These are phyloP conservation scores for Arthrinium phaeospermum DNA, from an alignment of 2,329 filamentous ascomycete species.

Conservation along the genomic window DNA sequence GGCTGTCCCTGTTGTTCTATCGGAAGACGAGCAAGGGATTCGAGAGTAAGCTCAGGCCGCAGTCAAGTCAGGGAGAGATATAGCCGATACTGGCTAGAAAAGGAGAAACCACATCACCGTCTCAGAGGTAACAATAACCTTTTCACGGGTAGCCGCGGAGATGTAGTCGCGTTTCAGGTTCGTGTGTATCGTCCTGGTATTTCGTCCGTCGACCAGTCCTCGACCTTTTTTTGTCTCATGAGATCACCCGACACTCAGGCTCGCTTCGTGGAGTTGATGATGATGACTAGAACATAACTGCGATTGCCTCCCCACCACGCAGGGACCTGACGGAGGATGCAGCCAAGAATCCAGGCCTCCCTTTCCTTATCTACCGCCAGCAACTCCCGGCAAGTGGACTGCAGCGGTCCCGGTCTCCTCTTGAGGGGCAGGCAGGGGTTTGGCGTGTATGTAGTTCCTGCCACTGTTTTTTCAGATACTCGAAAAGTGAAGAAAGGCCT, in stretches of 20 bases:
- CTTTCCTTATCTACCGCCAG: not conserved
- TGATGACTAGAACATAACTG: not conserved
- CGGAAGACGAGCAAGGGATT: not conserved
- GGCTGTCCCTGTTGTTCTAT: not conserved
- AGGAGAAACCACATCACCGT: not conserved
- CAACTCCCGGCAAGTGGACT: not conserved
- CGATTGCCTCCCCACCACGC: not conserved
- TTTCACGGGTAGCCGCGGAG: not conserved
- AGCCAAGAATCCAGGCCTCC: not conserved
- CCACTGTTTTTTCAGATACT: not conserved
- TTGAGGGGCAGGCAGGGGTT: not conserved
- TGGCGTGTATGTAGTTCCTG: not conserved
- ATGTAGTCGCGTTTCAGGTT: constrained; percentile 3
- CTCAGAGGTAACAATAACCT: not conserved
- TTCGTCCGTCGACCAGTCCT: not conserved
- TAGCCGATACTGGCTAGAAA: not conserved
- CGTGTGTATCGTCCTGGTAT: not conserved
- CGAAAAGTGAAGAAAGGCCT: not conserved
- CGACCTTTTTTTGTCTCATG: not conserved
- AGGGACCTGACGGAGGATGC: not conserved
- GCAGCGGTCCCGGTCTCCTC: not conserved
- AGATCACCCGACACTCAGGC: not conserved
- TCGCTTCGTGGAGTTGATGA: not conserved
- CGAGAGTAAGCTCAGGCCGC: not conserved
- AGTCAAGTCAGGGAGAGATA: not conserved